Evolutionary conservation across 352 stramenopile species (phyloP), one percentile per base, ranked within the genome.

Genomic region (Phytophthora nicotianae): DNA sequence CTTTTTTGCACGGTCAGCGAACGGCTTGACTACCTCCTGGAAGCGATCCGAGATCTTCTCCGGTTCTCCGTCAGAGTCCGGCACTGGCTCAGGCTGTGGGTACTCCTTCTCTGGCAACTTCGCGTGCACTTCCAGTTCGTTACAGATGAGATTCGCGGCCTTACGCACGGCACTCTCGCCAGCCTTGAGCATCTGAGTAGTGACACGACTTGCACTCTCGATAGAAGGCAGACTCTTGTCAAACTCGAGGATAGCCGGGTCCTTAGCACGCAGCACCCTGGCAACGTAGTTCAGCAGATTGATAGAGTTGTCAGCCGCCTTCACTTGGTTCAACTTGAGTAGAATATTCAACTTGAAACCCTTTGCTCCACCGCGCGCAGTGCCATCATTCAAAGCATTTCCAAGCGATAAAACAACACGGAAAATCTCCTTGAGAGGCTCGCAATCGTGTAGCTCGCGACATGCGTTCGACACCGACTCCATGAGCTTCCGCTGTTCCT

Each of bases 331-430:
- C 20, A 98, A 70, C 73, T 98, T 98, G 23, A 87, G 71, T 43
- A 98, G 58, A 52, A 93, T 93, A 46, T 75, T 94, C 37, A 97
- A 59, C 10, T 84, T 83, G 74, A 97, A 98, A 2, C 90, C 91
- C 59, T 89, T 93, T 11, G 89, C 90, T 23, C 82, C 84, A 33
- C 91, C 90, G n/a, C 86, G 79, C 3, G 86, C 69, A 9, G 86
- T 94, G 33, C 86, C 86, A 54, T 92, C 89, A 53, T 98, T 98
- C 46, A 98, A 65, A n/a, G 89, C 88, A 58, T 98, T 98, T 24
- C 91, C 91, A 14, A 98, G 65, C 13, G 82, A 84, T 32, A 97
- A 37, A 16, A 97, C 85, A 2, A 97, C 73, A 16, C 82, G 73
- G 46, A 97, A 89, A 29, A 97, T 91, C 45, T 97, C 80, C 47